These are phyloP conservation scores for Begonia fuchsioides DNA, from an alignment of 306 rosid genomes.

Conservation along the genomic window DNA sequence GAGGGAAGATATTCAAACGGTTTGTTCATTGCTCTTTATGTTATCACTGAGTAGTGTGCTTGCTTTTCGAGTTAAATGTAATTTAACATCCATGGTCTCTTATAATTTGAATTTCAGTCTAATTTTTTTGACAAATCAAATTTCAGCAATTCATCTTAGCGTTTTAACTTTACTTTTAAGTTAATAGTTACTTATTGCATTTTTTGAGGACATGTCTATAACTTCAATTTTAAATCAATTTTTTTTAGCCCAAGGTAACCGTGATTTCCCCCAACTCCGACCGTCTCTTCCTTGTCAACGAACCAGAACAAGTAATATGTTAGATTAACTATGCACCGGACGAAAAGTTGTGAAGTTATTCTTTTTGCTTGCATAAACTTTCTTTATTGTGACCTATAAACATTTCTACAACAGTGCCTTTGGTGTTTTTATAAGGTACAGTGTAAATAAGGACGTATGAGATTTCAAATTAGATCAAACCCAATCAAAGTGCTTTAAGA, in stretches of 20 bases:
- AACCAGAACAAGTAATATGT: too few species aligned
- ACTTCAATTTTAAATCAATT: too few species aligned
- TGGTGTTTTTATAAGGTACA: constrained; percentile 64
- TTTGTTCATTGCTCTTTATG: constrained; percentile 22
- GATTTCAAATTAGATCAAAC: too few species aligned
- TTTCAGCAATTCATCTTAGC: too few species aligned
- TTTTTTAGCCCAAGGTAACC: too few species aligned
- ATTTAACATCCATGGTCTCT: constrained; percentile 3
- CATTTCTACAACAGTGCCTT: constrained; percentile 65
- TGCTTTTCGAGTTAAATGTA: neutral
- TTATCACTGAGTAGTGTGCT: too few species aligned
- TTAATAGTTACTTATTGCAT: too few species aligned
- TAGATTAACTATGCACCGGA: too few species aligned
- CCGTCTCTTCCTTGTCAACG: neutral
- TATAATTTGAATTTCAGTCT: neutral
- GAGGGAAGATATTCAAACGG: constrained; percentile 49
- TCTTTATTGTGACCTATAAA: constrained; percentile 72
- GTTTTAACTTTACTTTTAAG: too few species aligned
- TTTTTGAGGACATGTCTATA: too few species aligned
- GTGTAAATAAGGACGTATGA: constrained; percentile 52
- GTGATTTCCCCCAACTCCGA: constrained; percentile 19
- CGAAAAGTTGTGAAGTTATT: constrained; percentile 32
- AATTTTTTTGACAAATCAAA: too few species aligned
- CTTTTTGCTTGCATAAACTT: constrained; percentile 69
- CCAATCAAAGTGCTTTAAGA: constrained; percentile 1